Evolutionary conservation across 805 yeast genomes (phyloP), one percentile per base, ranked within the genome.

Genomic region (Sporopachydermia quercuum): DNA sequence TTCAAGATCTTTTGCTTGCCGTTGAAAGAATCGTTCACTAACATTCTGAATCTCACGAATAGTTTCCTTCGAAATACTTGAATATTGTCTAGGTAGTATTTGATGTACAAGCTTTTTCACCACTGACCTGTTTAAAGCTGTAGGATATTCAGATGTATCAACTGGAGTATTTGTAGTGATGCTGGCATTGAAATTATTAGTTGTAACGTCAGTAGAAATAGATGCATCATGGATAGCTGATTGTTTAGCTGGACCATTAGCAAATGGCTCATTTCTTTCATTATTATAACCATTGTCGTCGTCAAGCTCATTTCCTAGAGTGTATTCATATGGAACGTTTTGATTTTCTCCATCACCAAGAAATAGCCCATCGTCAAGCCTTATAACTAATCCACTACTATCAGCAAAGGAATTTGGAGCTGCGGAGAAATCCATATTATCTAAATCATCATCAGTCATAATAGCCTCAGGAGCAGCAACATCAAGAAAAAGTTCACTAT

Each of bases 1-100:
- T 1, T 42, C 39, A 3, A 62, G 40, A 40, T 58, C 65, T 1
- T 43, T 43, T 1, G 54, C 23, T 2, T 49, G 38, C 30, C 53
- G 57, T 16, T 49, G 51, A 33, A 62, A 51, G 42, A 49, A 62
- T 15, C 35, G 36, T 2, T 53, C 47, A 3, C 61, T 50, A 2
- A 56, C 52, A 2, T 47, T 47, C 4, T 45, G 23, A 2, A 62
- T 16, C 1, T 51, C 45, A 1, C 48, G 44, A 3, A 45, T 8
- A 3, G 55, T 50, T n/a, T 52, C 56, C 11, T 46, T 34, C 15
- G 36, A 40, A 15, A 49, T 23, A 14, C 30, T 35, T 4, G 33
- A 36, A 3, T 37, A 40, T 2, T 47, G 36, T 16, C 44, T 16
- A 3, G 47, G 37, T 8, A 23, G n/a, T 23, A 23, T 8, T n/a